phyloP scores from a whole-genome alignment of 305 asterid species.

The Solanum hybrid region DNA sequence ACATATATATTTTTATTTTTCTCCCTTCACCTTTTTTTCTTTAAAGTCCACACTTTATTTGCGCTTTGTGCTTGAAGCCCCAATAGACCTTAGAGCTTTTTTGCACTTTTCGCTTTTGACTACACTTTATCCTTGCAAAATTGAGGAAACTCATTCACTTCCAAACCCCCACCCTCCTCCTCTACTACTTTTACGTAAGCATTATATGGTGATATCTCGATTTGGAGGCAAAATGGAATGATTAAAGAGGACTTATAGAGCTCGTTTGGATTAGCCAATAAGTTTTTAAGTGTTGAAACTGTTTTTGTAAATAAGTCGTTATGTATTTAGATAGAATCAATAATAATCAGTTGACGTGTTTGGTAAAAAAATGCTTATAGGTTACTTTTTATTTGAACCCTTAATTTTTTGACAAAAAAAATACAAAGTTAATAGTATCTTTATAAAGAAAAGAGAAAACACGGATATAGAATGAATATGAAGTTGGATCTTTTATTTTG shows the following conservation, averaged over 20 bases:
- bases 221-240: background rate
- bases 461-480: background rate
- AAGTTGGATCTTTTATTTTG: background rate
- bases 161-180: background rate
- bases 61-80: background rate
- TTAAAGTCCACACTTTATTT: background rate
- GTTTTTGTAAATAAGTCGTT: background rate
- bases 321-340: background rate
- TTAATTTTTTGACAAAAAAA: background rate
- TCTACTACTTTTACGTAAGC: background rate
- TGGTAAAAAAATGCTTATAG: background rate
- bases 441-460: background rate
- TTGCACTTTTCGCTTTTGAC: background rate
- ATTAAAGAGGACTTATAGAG: background rate
- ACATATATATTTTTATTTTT: background rate
- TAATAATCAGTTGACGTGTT: background rate
- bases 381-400: background rate
- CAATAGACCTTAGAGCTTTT: background rate
- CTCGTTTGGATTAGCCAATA: background rate
- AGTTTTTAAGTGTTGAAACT: background rate
- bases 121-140: background rate
- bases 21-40: background rate
- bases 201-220: background rate
- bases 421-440: background rate
- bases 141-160: background rate